Conservation (phyloP, 768 basidiomycete species). For the Austroboletus eburneus region DNA sequence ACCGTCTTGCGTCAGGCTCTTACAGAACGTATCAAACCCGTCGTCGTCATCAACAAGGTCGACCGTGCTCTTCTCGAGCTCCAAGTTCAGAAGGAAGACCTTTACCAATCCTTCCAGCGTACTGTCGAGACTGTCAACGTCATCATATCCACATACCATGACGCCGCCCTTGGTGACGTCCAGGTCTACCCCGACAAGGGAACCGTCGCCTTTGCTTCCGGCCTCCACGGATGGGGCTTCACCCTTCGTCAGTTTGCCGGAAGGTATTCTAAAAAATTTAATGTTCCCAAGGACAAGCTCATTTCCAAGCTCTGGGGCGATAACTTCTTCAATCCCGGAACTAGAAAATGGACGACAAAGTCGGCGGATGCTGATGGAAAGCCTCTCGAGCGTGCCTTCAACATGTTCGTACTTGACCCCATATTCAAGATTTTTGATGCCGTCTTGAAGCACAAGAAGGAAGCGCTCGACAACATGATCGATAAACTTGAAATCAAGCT, state of each 20-base stretch:
- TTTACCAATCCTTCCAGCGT: slow-evolving; percentile 96
- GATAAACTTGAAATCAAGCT: slow-evolving; percentile 97
- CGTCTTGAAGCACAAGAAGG: slow-evolving; percentile 99
- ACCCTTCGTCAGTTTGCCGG: slow-evolving; percentile 95
- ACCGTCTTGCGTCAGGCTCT: slow-evolving; percentile 97
- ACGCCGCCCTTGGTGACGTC: slow-evolving; percentile 90
- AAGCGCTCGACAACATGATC: slow-evolving; percentile 73
- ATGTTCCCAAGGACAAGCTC: slow-evolving; percentile 98
- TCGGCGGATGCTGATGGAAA: slow-evolving; percentile 74
- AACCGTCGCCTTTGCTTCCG: slow-evolving; percentile 98
- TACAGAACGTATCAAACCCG: slow-evolving; percentile 98
- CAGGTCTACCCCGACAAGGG: slow-evolving; percentile 99
- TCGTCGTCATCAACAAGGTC: slow-evolving; percentile 99
- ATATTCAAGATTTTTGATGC: slow-evolving; percentile 98
- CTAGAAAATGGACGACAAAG: slow-evolving; percentile 94
- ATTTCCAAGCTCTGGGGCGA: slow-evolving; percentile 98
- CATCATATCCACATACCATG: slow-evolving; percentile 96
- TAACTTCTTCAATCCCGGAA: slow-evolving; percentile 98
- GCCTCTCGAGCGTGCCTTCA: slow-evolving; percentile 96
- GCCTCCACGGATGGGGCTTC: slow-evolving; percentile 99
- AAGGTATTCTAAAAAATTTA: slow-evolving; percentile 97
- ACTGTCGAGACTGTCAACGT: slow-evolving; percentile 98
- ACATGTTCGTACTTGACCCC: slow-evolving; percentile 96
- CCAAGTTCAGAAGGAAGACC: slow-evolving; percentile 93
- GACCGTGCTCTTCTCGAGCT: slow-evolving; percentile 99